Evolutionary conservation across 2,329 filamentous ascomycete species (phyloP), one percentile per base, ranked within the genome.

Genomic region (Exophiala spinifera): DNA sequence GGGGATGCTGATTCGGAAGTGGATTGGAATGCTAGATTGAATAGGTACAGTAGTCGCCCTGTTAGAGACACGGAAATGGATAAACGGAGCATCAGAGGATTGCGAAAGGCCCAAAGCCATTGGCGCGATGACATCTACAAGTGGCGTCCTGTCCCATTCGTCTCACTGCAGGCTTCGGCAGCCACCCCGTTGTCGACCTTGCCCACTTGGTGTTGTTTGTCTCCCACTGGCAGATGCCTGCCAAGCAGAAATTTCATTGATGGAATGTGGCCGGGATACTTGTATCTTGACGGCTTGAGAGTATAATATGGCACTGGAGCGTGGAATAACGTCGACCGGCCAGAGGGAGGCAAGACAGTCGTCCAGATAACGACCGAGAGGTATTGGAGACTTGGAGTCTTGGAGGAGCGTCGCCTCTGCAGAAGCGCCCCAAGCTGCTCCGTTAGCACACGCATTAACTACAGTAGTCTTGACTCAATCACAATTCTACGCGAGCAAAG

Each of bases 11-110:
- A 57, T 54, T 46, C 55, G 39, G 47, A 48, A 25, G 43, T 49
- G 51, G 46, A 40, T 53, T 33, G 50, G 52, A 37, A 58, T 53
- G 56, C 56, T 52, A 58, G 56, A 58, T 58, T 52, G 34, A 50
- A 52, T n/a, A n/a, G n/a, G 17, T 23, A 1, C 23, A 20, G 7
- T 7, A 14, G 40, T n/a, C 21, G 36, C 36, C 36, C n/a, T 39
- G 36, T 39, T 4, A 39, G 36, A 39, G 36, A 39, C 5, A 43
- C 17, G 19, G 21, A 20, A 42, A 31, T 25, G 19, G 23, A 42
- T 15, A 40, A 43, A 6, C 20, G 25, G 31, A 36, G 44, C 21
- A 25, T 28, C 36, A 25, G 39, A 37, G 37, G 11, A 14, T 43
- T 15, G 37, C 51, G 36, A 25, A 11, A 25, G n/a, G 10, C 42